Percentiles rank a stretch among this genome's conserved stretches.
These are phyloP conservation scores for Solanum aculeatissimum DNA, from an alignment of 305 asterid genomes.

Conservation along the genomic window DNA sequence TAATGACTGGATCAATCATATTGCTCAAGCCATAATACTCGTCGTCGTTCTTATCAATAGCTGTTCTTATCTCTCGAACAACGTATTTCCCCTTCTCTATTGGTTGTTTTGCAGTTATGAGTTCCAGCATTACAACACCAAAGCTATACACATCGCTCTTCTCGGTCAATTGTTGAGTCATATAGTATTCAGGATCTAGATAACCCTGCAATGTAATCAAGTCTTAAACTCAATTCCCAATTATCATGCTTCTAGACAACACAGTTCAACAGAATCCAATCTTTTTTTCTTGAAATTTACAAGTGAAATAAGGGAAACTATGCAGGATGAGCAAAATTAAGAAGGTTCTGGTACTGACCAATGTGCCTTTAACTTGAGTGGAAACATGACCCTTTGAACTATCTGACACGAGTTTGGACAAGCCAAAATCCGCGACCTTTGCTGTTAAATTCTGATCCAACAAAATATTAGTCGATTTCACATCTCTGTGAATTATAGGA, in stretches of 20 bases:
- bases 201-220: conserved; percentile 45
- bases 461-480: conserved; percentile 76
- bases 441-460: conserved; percentile 82
- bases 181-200: conserved; percentile 83
- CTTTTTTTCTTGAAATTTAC: background rate
- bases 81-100: conserved; percentile 82
- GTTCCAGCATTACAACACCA: conserved; percentile 92
- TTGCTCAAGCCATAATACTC: conserved; percentile 41
- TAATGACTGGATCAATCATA: conserved; percentile 57
- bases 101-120: conserved; percentile 69
- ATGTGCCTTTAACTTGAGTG: conserved; percentile 93
- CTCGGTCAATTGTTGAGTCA: conserved; percentile 82
- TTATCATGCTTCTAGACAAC: background rate
- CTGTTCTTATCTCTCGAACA: conserved; percentile 57
- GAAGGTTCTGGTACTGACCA: conserved; percentile 33
- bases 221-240: background rate
- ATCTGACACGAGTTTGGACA: conserved; percentile 86
- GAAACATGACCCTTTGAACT: conserved; percentile 79
- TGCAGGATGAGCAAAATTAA: background rate
- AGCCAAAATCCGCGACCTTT: conserved; percentile 89
- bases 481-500: conserved; percentile 84
- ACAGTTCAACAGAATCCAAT: background rate
- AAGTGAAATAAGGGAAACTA: background rate
- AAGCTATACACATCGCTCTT: conserved; percentile 91
- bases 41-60: conserved; percentile 47